Evolutionary conservation across 2,329 filamentous ascomycete genomes (phyloP), one percentile per base, ranked within the genome.

Genomic region (Trichoderma sp.): DNA sequence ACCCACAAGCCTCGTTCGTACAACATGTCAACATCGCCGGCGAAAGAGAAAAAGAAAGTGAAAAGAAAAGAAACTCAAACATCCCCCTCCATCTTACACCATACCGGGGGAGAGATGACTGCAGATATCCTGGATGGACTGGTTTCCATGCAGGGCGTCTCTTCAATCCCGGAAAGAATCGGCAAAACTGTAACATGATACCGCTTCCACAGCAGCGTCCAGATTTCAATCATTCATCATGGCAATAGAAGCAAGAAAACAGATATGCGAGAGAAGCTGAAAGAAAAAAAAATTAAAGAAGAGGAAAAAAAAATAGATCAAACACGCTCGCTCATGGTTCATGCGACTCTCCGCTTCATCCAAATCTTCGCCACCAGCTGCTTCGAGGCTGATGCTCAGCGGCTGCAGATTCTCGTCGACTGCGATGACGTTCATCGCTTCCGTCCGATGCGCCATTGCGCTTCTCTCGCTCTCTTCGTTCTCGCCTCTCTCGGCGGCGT

Each of bases 281-380:
- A 26, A 65, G 39, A 67, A 56, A 24, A 28, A 36, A 30, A n/a
- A 6, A n/a, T 21, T 21, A 26, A 28, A 7, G 6, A 21, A 53
- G 12, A 32, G 6, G 43, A 11, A 4, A 26, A 34, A 21, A 21
- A 30, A 71, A 51, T 47, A 65, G 9, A 30, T 43, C 70, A 69
- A 62, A 69, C 63, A 43, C 64, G 56, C 65, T 72, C 34, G 64
- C 70, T 66, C 53, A 65, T 60, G 62, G 34, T 65, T 36, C 47
- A 72, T 61, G 60, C 56, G 71, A 47, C 43, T 58, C 30, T 47
- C 43, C 67, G 62, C 70, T 61, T 69, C 74, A 82, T 68, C 84
- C 83, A 67, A 88, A 78, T 81, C 88, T 89, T 81, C 82, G 87
- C 88, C 88, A 90, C 87, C 88, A 89, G 74, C 86, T 88, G 73